These are phyloP conservation scores for Dysphania ambrosioides DNA, from an alignment of 148 eudicot species.

Conservation along the genomic window DNA sequence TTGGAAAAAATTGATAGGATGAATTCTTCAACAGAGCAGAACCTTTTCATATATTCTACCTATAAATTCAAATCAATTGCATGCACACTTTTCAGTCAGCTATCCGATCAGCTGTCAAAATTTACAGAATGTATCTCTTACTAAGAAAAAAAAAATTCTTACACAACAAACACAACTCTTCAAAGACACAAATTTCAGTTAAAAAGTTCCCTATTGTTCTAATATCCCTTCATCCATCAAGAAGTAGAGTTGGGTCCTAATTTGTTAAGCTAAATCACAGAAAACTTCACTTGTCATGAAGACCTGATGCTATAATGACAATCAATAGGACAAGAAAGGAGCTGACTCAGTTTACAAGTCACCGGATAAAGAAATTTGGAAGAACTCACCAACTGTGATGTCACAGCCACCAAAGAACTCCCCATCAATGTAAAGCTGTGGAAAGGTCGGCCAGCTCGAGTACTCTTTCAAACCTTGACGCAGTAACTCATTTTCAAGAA, in stretches of 20 bases:
- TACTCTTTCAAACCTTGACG: constrained; percentile 93
- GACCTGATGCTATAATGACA: neutral
- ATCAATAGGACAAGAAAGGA: neutral
- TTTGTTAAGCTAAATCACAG: neutral
- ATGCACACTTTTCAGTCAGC: too few species aligned
- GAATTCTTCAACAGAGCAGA: neutral
- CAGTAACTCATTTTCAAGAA: constrained; percentile 76
- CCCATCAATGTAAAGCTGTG: constrained; percentile 91
- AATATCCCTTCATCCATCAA: too few species aligned
- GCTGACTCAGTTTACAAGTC: neutral
- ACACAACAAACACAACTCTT: neutral
- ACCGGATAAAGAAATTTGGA: neutral
- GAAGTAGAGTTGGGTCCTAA: neutral
- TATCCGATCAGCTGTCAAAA: neutral
- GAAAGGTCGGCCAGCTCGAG: constrained; percentile 98
- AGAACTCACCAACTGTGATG: constrained; percentile 75
- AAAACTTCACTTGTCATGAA: neutral
- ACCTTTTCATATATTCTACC: neutral
- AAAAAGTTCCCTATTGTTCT: too few species aligned
- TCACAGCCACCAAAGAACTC: constrained; percentile 98
- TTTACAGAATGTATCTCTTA: neutral
- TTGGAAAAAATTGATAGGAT: neutral
- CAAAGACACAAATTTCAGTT: too few species aligned
- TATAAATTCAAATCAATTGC: neutral
- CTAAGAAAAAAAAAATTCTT: neutral